Evolutionary conservation across 768 basidiomycete species (phyloP).

Genomic region (Cyclocybe aegerita): DNA sequence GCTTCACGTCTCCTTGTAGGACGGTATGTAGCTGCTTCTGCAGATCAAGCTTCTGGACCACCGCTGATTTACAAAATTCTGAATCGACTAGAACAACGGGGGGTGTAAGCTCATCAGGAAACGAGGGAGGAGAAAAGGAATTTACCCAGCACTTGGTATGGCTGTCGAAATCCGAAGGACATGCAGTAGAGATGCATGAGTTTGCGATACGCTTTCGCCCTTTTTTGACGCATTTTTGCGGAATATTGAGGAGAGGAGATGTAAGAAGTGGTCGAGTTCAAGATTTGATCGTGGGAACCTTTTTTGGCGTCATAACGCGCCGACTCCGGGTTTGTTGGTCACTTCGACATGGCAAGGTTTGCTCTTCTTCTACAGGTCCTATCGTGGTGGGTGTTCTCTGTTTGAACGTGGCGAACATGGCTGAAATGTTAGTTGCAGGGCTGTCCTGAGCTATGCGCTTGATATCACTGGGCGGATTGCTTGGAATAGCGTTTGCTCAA

Average conservation of each 20-base stretch:
- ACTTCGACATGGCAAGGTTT: constrained; percentile 20
- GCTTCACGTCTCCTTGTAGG: constrained; percentile 86
- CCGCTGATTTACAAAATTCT: constrained; percentile 72
- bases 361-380: constrained; percentile 22
- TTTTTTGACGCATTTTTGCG: constrained; percentile 83
- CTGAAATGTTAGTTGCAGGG: constrained; percentile 11
- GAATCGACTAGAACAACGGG: constrained; percentile 65
- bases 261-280: not conserved
- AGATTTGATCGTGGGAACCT: not conserved
- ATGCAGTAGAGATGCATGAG: constrained; percentile 89
- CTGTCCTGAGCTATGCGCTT: constrained; percentile 37
- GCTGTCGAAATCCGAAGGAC: constrained; percentile 88
- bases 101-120: constrained; percentile 4
- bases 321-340: not conserved
- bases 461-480: constrained; percentile 63
- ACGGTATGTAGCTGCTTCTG: constrained; percentile 72
- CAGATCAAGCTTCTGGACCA: constrained; percentile 73
- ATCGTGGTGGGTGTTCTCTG: constrained; percentile 24
- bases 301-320: not conserved
- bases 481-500: constrained; percentile 71
- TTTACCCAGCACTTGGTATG: constrained; percentile 89
- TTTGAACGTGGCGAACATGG: not conserved
- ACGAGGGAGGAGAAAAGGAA: constrained; percentile 11
- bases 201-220: constrained; percentile 92
- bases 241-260: not conserved